Conservation (phyloP, 2,329 filamentous ascomycete species). For the Ceratocystis alfenasii region DNA sequence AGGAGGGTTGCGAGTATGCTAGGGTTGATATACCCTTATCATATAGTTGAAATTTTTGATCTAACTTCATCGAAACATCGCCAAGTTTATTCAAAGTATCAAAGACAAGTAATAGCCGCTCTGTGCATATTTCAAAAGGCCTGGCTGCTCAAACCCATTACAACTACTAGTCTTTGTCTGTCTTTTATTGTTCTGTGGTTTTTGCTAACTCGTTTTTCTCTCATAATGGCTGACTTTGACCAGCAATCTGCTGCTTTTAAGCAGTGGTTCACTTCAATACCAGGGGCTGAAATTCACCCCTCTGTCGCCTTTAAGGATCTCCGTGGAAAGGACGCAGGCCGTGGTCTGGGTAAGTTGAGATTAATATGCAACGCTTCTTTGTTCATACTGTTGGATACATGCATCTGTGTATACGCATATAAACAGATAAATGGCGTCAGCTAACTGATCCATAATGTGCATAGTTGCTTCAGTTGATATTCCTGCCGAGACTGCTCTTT, state of each 20-base stretch:
- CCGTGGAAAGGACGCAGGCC: constrained; percentile 38
- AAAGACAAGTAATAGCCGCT: background rate
- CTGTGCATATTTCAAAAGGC: background rate
- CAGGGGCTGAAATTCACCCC: constrained; percentile 42
- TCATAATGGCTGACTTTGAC: constrained; percentile 33
- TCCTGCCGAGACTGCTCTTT: constrained; percentile 61
- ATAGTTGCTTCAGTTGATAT: constrained; percentile 62
- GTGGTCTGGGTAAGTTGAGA: constrained; percentile 40
- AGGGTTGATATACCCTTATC: background rate
- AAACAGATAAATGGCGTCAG: background rate
- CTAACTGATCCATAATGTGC: background rate
- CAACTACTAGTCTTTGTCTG: too few relatives aligned
- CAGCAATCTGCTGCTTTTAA: constrained; percentile 37
- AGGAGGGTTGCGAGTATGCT: background rate
- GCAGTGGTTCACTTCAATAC: constrained; percentile 41
- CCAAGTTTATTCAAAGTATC: background rate
- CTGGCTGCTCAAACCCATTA: too few relatives aligned
- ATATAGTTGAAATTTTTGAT: constrained; percentile 5
- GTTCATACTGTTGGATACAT: background rate
- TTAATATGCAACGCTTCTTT: background rate
- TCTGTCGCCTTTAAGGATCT: constrained; percentile 43
- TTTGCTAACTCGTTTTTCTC: background rate
- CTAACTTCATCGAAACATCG: background rate
- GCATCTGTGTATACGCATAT: background rate
- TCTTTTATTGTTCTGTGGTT: background rate